Base-by-base conservation (phyloP, 164 flowering plant species). In the Vitis amurensis region DNA sequence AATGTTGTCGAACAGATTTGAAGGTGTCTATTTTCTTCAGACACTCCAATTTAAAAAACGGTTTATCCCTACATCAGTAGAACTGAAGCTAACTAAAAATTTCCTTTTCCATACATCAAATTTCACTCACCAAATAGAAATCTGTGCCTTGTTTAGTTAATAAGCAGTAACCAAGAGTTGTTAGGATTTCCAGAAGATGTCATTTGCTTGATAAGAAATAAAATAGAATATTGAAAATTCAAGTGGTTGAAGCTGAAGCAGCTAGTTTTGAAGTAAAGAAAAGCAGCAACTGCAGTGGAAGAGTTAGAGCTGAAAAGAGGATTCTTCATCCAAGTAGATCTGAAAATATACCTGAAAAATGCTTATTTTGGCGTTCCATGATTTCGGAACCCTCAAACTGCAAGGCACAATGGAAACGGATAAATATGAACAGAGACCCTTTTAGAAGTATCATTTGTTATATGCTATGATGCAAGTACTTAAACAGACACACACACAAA, bases 301-400 rank as follows among this genome's bases (percentile, higher is more conserved):
- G 44, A 37, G 44, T 37, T 0, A 37, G 44, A 37, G 44, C 44
- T 37, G 44, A 37, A 37, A 37, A 37, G 7, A 37, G 44, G 44
- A 37, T 37, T 37, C 7, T 37, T 37, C 44, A 37, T 37, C 44
- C 44, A 37, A 37, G 44, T 6, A 37, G 44, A 37, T 37, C 44
- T 37, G 44, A 37, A 66, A 8, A 52, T 3, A 1, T 74, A 87
- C 97, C 93, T 81, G 91, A 87, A 74, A 91, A 89, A 68, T 75
- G 78, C 50, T 80, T 77, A 74, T 85, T 91, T 68, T 87, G 93
- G 65, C 75, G 79, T 77, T 86, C 84, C 70, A 89, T 50, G 8
- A 80, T 55, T 51, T 91, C 77, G 49, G 93, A 86, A 73, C 97
- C 97, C 77, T 87, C 87, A 83, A 91, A 89, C 93, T 91, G 87